These are phyloP conservation scores for Astrocystis sublimbata DNA, from an alignment of 495 filamentous ascomycete genomes.

Conservation along the genomic window DNA sequence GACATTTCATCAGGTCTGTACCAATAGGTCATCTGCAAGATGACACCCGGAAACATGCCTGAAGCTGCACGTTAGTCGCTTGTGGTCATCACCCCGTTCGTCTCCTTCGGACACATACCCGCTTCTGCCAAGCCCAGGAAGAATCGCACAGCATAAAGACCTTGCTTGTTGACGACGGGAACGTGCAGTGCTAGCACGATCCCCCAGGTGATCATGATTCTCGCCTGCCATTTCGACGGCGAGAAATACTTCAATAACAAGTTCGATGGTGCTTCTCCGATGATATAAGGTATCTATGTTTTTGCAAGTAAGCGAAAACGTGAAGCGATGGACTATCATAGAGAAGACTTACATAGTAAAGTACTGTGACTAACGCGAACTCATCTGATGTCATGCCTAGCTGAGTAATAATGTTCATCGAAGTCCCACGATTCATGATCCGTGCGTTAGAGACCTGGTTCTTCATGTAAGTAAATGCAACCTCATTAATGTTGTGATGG, in stretches of 20 bases:
- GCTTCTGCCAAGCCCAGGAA: slow-evolving; percentile 37
- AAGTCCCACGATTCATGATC: slow-evolving; percentile 41
- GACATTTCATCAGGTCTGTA: slow-evolving; percentile 48
- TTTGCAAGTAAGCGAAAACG: slow-evolving; percentile 22
- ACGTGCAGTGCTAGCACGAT: slow-evolving; percentile 38
- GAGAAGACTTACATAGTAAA: slow-evolving; percentile 32
- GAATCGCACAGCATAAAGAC: slow-evolving; percentile 39
- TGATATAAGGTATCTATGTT: slow-evolving; percentile 46
- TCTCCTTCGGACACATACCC: slow-evolving; percentile 34
- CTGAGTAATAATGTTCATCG: slow-evolving; percentile 47
- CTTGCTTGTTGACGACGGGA: slow-evolving; percentile 38
- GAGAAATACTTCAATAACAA: slow-evolving; percentile 41
- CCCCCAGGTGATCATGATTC: slow-evolving; percentile 43
- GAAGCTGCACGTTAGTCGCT: not conserved
- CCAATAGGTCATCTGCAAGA: slow-evolving; percentile 47
- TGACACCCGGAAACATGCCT: slow-evolving; percentile 45
- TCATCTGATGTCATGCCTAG: slow-evolving; percentile 37
- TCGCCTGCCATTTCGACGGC: slow-evolving; percentile 43
- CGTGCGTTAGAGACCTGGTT: slow-evolving; percentile 43
- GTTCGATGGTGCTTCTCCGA: slow-evolving; percentile 47
- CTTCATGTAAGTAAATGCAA: not conserved
- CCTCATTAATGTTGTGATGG: not conserved
- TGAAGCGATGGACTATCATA: not conserved
- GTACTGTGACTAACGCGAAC: slow-evolving; percentile 32
- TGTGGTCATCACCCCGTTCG: too few species aligned